Percentiles rank a stretch among this genome's conserved stretches.
Evolutionary conservation across 2,329 filamentous ascomycete species (phyloP).

Genomic region (Xylaria sp.): DNA sequence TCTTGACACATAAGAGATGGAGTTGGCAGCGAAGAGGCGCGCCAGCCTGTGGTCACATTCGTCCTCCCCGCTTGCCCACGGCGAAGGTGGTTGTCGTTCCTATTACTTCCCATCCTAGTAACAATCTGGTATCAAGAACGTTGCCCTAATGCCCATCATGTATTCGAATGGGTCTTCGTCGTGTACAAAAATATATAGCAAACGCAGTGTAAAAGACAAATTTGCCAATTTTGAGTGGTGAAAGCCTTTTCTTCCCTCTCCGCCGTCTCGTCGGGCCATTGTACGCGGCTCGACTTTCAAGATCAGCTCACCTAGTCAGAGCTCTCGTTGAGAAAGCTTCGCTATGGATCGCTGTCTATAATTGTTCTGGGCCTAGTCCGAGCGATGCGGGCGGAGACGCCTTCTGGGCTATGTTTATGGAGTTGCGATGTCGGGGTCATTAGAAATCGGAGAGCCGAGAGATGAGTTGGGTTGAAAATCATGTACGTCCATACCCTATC

Average conservation of each 20-base stretch:
- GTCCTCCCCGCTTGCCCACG: constrained; percentile 44
- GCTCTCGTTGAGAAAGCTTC: constrained; percentile 30
- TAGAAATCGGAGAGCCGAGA: constrained; percentile 45
- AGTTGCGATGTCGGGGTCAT: constrained; percentile 47
- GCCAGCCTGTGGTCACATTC: constrained; percentile 48
- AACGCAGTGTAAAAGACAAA: constrained; percentile 46
- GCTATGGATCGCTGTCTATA: constrained; percentile 28
- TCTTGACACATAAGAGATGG: constrained; percentile 48
- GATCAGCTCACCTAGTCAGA: constrained; percentile 11
- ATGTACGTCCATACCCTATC: constrained; percentile 53
- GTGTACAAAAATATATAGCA: constrained; percentile 40
- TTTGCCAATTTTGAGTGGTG: constrained; percentile 36
- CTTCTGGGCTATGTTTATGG: constrained; percentile 31
- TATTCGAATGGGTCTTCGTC: constrained; percentile 36
- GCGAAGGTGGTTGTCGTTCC: constrained; percentile 24
- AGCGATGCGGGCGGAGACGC: constrained; percentile 30
- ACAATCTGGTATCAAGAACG: constrained; percentile 41
- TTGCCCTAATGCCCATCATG: constrained; percentile 27
- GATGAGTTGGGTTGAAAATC: constrained; percentile 33
- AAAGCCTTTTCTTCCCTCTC: constrained; percentile 41
- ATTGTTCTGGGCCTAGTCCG: constrained; percentile 14
- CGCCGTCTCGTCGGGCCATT: constrained; percentile 21
- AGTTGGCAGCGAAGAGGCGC: constrained; percentile 49
- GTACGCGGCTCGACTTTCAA: constrained; percentile 31
- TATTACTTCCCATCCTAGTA: constrained; percentile 30